These are phyloP conservation scores for Mycena metata DNA, from an alignment of 768 basidiomycete species.

Conservation along the genomic window DNA sequence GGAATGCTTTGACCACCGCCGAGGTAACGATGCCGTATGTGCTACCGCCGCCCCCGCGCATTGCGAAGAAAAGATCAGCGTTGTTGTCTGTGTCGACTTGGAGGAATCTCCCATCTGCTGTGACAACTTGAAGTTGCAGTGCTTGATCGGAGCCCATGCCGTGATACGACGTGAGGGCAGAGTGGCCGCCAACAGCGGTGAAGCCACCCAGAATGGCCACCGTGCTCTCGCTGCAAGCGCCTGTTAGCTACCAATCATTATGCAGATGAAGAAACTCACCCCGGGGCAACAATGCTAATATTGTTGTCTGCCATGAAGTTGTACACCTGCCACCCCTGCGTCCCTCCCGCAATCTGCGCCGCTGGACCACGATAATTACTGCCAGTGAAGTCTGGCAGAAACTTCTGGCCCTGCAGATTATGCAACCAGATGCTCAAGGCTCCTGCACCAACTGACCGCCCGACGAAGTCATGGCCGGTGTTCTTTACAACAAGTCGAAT, in stretches of 20 bases:
- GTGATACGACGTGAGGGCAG: constrained; percentile 7
- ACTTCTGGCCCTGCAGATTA: constrained; percentile 14
- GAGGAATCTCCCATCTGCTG: constrained; percentile 16
- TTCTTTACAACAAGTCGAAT: constrained; percentile 15
- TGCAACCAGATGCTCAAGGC: constrained; percentile 13
- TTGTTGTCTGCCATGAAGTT: constrained; percentile 20
- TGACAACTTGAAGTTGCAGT: constrained; percentile 17
- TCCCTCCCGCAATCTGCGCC: constrained; percentile 19
- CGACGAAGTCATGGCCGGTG: constrained; percentile 17
- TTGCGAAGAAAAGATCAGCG: constrained; percentile 14
- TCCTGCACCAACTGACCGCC: constrained; percentile 7
- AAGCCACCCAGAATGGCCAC: constrained; percentile 18
- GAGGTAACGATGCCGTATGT: constrained; percentile 21
- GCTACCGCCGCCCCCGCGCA: constrained; percentile 17
- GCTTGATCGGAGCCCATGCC: constrained; percentile 11
- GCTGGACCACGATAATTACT: constrained; percentile 15
- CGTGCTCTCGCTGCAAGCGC: constrained; percentile 16
- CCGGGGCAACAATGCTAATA: constrained; percentile 12
- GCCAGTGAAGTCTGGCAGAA: constrained; percentile 12
- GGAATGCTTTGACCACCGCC: constrained; percentile 16
- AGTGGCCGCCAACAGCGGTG: constrained; percentile 3
- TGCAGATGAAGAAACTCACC: constrained; percentile 18
- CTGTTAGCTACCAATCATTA: constrained; percentile 13
- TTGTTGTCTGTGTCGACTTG: constrained; percentile 2
- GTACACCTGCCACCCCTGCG: constrained; percentile 16